phyloP scores from a whole-genome alignment of 768 basidiomycete species.

The Tulasnella sp. region DNA sequence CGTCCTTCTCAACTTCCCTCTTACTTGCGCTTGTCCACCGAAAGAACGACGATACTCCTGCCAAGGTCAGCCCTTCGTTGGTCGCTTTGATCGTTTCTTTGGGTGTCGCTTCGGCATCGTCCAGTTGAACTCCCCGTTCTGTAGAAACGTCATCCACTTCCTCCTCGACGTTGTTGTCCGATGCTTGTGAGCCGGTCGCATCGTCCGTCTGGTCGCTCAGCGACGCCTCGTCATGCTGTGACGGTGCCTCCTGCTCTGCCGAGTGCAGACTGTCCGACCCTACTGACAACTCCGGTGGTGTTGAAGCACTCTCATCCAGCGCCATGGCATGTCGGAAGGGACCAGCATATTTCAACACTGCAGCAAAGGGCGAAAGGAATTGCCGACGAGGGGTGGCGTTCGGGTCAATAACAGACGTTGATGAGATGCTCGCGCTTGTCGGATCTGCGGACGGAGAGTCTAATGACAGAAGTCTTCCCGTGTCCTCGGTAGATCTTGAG shows the following conservation, averaged over 20 bases:
- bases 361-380: conserved; percentile 12
- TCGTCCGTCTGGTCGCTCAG: conserved; percentile 3
- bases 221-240: not conserved
- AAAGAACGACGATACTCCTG: no score
- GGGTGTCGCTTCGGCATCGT: no score
- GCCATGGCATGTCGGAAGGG: not conserved
- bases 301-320: not conserved
- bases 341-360: conserved; percentile 4
- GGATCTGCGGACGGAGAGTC: not conserved
- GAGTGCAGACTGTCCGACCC: not conserved
- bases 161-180: no score
- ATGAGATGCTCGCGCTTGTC: not conserved
- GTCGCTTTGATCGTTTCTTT: no score
- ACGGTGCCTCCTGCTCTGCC: not conserved
- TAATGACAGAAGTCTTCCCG: not conserved
- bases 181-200: conserved; percentile 1
- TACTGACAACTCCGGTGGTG: not conserved
- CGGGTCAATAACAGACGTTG: not conserved
- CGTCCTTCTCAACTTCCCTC: not conserved
- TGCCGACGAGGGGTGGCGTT: conserved; percentile 11
- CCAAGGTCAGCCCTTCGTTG: no score
- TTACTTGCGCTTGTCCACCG: not conserved
- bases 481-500: not conserved
- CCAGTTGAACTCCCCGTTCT: no score
- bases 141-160: no score